These are phyloP conservation scores for Coniochaeta hoffmannii DNA, from an alignment of 2,329 filamentous ascomycete species.

Conservation along the genomic window DNA sequence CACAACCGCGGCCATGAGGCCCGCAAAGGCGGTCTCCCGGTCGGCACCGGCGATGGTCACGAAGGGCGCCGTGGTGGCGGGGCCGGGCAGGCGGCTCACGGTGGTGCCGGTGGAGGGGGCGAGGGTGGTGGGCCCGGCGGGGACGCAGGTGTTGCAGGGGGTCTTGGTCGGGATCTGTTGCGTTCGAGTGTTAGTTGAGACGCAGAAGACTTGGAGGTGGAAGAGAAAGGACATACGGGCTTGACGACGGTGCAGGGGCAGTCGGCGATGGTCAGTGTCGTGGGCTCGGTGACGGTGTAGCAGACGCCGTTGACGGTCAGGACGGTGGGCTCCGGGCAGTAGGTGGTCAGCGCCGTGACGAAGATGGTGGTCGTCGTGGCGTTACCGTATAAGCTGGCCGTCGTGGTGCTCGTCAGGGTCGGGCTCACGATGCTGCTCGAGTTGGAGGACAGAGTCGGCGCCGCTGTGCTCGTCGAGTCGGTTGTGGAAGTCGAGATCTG, in stretches of 20 bases:
- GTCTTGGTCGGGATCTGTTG: constrained; percentile 6
- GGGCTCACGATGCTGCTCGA: constrained; percentile 11
- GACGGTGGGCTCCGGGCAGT: constrained; percentile 40
- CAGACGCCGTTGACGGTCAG: constrained; percentile 41
- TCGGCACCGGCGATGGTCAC: constrained; percentile 2
- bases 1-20: neutral
- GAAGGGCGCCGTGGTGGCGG: neutral
- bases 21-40: neutral
- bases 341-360: constrained; percentile 28
- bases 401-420: constrained; percentile 22
- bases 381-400: constrained; percentile 4
- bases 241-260: constrained; percentile 41
- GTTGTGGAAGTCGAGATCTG: neutral
- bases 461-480: neutral
- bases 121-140: neutral
- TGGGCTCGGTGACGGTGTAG: constrained; percentile 46
- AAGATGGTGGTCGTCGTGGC: constrained; percentile 24
- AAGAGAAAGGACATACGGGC: constrained; percentile 8
- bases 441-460: neutral
- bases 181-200: constrained; percentile 3
- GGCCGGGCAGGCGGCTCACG: neutral
- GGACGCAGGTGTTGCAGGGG: neutral
- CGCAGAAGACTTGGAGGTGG: neutral
- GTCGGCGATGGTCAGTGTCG: constrained; percentile 47
- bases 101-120: neutral